phyloP scores from a whole-genome alignment of 2,329 filamentous ascomycete species.

The Penicillium oxalicum region DNA sequence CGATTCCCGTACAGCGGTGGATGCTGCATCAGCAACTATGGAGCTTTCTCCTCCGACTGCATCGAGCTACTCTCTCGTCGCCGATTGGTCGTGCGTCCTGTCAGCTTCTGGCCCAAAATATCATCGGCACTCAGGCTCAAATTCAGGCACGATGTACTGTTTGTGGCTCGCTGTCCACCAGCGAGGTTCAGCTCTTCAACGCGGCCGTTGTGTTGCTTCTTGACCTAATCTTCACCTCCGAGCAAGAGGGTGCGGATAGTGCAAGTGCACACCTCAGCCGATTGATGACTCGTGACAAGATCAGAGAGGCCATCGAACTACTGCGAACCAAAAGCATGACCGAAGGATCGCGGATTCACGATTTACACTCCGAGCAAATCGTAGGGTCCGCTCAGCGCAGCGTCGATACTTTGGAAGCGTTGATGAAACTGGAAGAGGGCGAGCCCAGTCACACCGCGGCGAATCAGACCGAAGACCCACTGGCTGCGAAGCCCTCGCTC shows the following conservation, averaged over 20 bases:
- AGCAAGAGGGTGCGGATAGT: background rate
- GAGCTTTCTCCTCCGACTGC: conserved; percentile 13
- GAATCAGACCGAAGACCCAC: no score
- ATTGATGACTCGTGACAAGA: conserved; percentile 9
- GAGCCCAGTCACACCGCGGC: background rate
- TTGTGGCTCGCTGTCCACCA: conserved; percentile 6
- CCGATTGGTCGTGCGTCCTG: conserved; percentile 2
- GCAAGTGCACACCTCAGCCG: background rate
- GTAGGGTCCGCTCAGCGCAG: background rate
- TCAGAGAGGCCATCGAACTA: conserved; percentile 8
- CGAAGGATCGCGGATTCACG: background rate
- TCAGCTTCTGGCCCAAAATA: conserved; percentile 10
- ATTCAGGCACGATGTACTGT: conserved; percentile 8
- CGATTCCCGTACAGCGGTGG: conserved; percentile 13
- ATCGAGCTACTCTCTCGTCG: conserved; percentile 4
- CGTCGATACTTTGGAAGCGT: background rate
- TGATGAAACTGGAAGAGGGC: background rate
- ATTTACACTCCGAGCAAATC: background rate
- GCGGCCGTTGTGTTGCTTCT: conserved; percentile 1
- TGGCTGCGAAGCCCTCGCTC: no score
- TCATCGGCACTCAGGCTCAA: conserved; percentile 6
- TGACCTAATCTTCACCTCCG: background rate
- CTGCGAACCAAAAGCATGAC: background rate
- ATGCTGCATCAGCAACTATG: conserved; percentile 17
- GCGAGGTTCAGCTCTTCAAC: conserved; percentile 3